A percentile compares a stretch with the other conserved stretches of the same genome.
Evolutionary conservation across 2,329 filamentous ascomycete genomes (phyloP).

Genomic region (Botryotinia calthae): DNA sequence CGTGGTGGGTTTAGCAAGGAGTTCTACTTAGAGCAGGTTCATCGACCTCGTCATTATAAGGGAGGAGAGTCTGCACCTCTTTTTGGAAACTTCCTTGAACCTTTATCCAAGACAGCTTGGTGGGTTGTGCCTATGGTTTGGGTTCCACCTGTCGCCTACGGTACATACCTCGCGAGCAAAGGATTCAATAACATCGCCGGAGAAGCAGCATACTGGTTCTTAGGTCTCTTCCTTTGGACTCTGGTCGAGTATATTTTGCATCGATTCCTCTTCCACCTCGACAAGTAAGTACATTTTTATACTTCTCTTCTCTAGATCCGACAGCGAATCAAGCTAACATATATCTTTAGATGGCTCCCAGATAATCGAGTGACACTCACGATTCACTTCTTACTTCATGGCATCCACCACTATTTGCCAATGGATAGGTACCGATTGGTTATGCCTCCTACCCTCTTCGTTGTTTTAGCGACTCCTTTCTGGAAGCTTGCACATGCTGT

Average conservation of each 20-base stretch:
- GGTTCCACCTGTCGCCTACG: slow-evolving; percentile 77
- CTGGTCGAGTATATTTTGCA: slow-evolving; percentile 87
- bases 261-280: slow-evolving; percentile 89
- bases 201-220: slow-evolving; percentile 60
- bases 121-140: slow-evolving; percentile 82
- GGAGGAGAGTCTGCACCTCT: slow-evolving; percentile 88
- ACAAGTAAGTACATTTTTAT: slow-evolving; percentile 61
- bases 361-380: slow-evolving; percentile 88
- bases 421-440: slow-evolving; percentile 98
- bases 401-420: slow-evolving; percentile 97
- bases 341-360: slow-evolving; percentile 66
- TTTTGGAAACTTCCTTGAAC: slow-evolving; percentile 98
- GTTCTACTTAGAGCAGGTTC: slow-evolving; percentile 97
- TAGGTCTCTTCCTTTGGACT: slow-evolving; percentile 80
- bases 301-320: background rate
- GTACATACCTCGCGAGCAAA: slow-evolving; percentile 61
- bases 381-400: slow-evolving; percentile 88
- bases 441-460: slow-evolving; percentile 90
- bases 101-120: slow-evolving; percentile 93
- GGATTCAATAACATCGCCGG: slow-evolving; percentile 53
- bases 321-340: slow-evolving; percentile 34
- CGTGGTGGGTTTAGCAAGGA: slow-evolving; percentile 82
- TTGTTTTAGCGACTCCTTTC: slow-evolving; percentile 81
- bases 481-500: slow-evolving; percentile 84
- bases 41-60: slow-evolving; percentile 92